Evolutionary conservation across 2,329 filamentous ascomycete species (phyloP).

Genomic region (Fusarium algeriense): DNA sequence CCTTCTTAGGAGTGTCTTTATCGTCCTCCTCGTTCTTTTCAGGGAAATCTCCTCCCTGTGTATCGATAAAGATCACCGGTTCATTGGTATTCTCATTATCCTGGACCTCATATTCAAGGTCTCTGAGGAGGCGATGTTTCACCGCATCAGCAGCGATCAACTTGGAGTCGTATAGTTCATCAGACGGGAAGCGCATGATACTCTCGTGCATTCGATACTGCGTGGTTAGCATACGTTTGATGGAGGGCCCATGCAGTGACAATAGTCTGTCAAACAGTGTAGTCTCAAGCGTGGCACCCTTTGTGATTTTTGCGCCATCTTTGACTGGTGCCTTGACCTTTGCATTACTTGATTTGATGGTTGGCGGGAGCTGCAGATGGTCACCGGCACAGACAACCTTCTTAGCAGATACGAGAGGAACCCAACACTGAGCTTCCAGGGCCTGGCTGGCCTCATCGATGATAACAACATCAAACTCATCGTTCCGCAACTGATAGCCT

Average conservation of each 20-base stretch:
- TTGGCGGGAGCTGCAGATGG: slow-evolving; percentile 93
- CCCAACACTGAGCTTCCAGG: slow-evolving; percentile 97
- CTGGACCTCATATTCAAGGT: slow-evolving; percentile 80
- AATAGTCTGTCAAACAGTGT: slow-evolving; percentile 94
- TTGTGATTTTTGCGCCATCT: slow-evolving; percentile 55
- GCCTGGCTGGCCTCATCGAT: slow-evolving; percentile 98
- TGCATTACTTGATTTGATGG: slow-evolving; percentile 83
- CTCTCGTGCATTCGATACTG: slow-evolving; percentile 98
- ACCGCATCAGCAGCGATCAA: slow-evolving; percentile 86
- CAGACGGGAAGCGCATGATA: slow-evolving; percentile 95
- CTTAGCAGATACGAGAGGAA: slow-evolving; percentile 81
- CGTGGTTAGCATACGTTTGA: slow-evolving; percentile 95
- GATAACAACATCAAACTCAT: slow-evolving; percentile 91
- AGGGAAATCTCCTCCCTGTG: slow-evolving; percentile 91
- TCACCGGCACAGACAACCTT: slow-evolving; percentile 95
- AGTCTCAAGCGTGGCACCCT: slow-evolving; percentile 78
- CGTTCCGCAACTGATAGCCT: slow-evolving; percentile 81
- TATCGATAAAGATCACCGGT: slow-evolving; percentile 94
- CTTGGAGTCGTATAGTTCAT: slow-evolving; percentile 85
- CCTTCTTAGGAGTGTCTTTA: slow-evolving; percentile 59
- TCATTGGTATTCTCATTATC: slow-evolving; percentile 89
- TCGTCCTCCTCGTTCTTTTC: slow-evolving; percentile 84
- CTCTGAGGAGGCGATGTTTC: slow-evolving; percentile 78
- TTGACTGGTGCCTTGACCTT: slow-evolving; percentile 58
- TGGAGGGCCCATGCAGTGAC: slow-evolving; percentile 79